Conservation (phyloP, 1,139 yeast species). For the Scheffersomyces illinoinensis region DNA sequence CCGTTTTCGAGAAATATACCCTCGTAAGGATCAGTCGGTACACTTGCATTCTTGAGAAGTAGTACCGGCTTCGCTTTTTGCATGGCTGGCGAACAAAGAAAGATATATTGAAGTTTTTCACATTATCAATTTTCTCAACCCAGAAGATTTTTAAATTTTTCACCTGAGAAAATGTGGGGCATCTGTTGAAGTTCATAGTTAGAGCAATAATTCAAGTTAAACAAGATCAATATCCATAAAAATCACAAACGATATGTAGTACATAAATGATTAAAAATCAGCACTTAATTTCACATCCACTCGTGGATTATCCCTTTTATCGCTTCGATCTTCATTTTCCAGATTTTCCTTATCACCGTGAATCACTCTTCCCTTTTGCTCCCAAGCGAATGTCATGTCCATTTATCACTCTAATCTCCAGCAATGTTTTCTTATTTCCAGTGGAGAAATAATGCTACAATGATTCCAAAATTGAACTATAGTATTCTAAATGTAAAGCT, state of each 20-base stretch:
- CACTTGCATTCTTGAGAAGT: constrained; percentile 66
- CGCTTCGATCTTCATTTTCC: background rate
- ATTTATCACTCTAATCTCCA: background rate
- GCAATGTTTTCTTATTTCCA: background rate
- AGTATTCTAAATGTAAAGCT: background rate
- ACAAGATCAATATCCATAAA: too few species aligned
- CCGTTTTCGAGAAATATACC: constrained; percentile 33
- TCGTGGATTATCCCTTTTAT: background rate
- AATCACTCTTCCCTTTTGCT: background rate
- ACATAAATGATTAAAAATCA: too few species aligned
- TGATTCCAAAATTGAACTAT: background rate
- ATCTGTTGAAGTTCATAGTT: too few species aligned
- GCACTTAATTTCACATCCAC: background rate
- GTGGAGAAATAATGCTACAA: background rate
- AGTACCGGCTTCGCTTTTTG: constrained; percentile 17
- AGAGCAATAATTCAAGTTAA: too few species aligned
- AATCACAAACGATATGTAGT: too few species aligned
- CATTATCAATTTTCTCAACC: background rate
- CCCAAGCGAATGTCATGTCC: background rate
- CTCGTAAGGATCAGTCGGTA: constrained; percentile 66
- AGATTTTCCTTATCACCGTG: background rate
- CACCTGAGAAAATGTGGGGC: background rate
- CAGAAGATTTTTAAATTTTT: background rate
- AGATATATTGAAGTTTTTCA: background rate
- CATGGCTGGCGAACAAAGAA: background rate